Conservation (phyloP, 306 rosid genomes). For the Dalbergia cochinchinensis region DNA sequence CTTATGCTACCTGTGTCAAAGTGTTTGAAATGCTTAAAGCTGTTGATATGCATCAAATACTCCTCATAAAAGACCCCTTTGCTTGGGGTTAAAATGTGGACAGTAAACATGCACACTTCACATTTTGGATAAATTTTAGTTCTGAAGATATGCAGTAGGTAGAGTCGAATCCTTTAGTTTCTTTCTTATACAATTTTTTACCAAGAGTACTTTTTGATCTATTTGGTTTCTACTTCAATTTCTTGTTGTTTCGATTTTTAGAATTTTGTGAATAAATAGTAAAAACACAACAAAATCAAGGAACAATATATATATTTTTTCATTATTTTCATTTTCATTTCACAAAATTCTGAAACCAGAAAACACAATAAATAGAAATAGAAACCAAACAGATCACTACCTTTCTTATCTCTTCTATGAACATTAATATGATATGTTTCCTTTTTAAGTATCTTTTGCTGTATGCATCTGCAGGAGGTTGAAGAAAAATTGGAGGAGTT, state of each 20-base stretch:
- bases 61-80: background rate
- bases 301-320: too few species aligned
- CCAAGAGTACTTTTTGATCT: slow-evolving; percentile 16
- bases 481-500: slow-evolving; percentile 77
- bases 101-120: background rate
- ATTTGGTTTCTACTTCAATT: background rate
- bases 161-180: background rate
- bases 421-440: slow-evolving; percentile 15
- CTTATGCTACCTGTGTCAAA: background rate
- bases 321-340: too few species aligned
- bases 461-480: slow-evolving; percentile 68
- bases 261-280: too few species aligned
- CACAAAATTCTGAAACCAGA: too few species aligned
- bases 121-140: slow-evolving; percentile 14
- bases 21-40: background rate
- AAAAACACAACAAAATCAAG: too few species aligned
- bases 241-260: too few species aligned
- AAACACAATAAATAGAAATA: too few species aligned
- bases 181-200: background rate
- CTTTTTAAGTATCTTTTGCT: slow-evolving; percentile 18
- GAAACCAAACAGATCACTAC: background rate
- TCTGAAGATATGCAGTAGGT: background rate
- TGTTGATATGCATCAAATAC: background rate
- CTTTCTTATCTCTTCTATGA: slow-evolving; percentile 2
- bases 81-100: background rate